These are phyloP conservation scores for Pseudozyma hubeiensis DNA, from an alignment of 1,284 basidiomycete genomes.

Conservation along the genomic window DNA sequence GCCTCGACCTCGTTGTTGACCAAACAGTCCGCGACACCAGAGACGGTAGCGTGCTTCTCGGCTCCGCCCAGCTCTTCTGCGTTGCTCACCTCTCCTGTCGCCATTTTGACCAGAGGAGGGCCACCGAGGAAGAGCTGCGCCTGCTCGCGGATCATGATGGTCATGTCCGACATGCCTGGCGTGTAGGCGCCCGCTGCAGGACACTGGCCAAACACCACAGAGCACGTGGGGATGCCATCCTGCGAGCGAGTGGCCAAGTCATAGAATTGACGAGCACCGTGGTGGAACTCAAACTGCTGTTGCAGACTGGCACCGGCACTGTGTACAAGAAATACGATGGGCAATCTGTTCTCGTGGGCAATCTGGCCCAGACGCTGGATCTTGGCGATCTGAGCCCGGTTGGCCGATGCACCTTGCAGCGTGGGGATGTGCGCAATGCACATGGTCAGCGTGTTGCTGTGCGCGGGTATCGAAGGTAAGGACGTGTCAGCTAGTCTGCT, in stretches of 20 bases:
- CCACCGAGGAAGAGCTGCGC: constrained; percentile 5
- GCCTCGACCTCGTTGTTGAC: constrained; percentile 8
- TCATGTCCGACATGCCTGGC: constrained; percentile 9
- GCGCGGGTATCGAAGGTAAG: background rate
- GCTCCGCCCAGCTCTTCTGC: constrained; percentile 6
- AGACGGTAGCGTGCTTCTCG: constrained; percentile 6
- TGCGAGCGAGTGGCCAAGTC: constrained; percentile 4
- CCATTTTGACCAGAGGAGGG: constrained; percentile 4
- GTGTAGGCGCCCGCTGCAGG: constrained; percentile 7
- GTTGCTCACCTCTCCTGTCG: constrained; percentile 2
- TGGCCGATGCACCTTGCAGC: constrained; percentile 6
- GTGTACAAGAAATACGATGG: constrained; percentile 5
- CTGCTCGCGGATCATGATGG: constrained; percentile 8
- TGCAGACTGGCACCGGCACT: constrained; percentile 4
- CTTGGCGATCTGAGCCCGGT: constrained; percentile 7
- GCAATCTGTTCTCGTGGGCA: constrained; percentile 5
- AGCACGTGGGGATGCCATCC: constrained; percentile 4
- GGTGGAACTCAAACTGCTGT: constrained; percentile 7
- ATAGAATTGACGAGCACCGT: constrained; percentile 7
- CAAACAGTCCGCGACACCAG: constrained; percentile 2
- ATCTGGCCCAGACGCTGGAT: constrained; percentile 8
- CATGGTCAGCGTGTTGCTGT: constrained; percentile 7
- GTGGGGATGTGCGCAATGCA: constrained; percentile 9
- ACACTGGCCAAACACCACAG: constrained; percentile 7
- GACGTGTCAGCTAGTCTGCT: background rate